A percentile compares a stretch with the other conserved stretches of the same genome.
Conservation (phyloP, 2,329 filamentous ascomycete species). For the Podosphaera xanthii region DNA sequence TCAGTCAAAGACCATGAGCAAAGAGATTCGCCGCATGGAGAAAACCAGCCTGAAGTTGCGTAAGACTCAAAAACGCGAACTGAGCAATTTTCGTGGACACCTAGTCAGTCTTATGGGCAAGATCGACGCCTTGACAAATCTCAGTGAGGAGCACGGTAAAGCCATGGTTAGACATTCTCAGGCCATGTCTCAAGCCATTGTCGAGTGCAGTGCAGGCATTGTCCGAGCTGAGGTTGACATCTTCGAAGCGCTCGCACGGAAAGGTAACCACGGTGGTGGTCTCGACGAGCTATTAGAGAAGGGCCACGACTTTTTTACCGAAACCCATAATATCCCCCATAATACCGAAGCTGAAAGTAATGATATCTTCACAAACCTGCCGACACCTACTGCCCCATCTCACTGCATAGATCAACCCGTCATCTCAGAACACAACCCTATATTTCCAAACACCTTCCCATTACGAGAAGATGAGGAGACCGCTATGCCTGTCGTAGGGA, state of each 20-base stretch:
- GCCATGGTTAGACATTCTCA: constrained; percentile 38
- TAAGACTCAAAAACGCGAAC: constrained; percentile 32
- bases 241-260: constrained; percentile 40
- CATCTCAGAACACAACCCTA: background rate
- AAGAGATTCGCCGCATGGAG: constrained; percentile 39
- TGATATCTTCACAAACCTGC: background rate
- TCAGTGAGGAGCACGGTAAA: constrained; percentile 38
- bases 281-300: constrained; percentile 42
- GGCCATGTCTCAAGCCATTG: constrained; percentile 36
- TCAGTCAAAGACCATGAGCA: constrained; percentile 29
- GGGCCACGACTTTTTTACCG: constrained; percentile 36
- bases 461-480: background rate
- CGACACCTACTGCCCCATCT: background rate
- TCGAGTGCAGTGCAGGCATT: constrained; percentile 40
- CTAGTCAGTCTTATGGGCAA: constrained; percentile 38
- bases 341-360: background rate
- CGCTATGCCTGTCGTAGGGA: background rate
- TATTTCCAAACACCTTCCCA: background rate
- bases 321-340: constrained; percentile 9
- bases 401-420: background rate
- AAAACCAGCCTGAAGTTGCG: constrained; percentile 41
- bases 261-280: constrained; percentile 44
- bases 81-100: constrained; percentile 37
- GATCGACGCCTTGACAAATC: constrained; percentile 36
- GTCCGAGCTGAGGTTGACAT: constrained; percentile 48